Conservation (phyloP, 352 stramenopile genomes). For the Phytophthora sojae region DNA sequence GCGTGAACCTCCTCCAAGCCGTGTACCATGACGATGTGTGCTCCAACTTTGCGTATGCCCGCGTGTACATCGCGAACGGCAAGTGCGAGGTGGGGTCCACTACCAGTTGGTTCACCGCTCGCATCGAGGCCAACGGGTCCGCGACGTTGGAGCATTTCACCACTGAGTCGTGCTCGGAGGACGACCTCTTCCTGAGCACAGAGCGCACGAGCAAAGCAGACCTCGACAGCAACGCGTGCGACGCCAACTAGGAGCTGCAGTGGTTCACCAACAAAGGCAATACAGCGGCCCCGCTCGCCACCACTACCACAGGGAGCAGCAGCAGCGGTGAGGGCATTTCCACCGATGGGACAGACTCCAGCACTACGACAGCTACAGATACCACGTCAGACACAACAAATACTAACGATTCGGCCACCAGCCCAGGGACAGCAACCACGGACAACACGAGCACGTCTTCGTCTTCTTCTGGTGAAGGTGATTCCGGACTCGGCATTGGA, state of each 20-base stretch:
- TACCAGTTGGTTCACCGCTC: background rate
- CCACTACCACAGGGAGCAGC: background rate
- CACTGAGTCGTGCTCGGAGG: constrained; percentile 5
- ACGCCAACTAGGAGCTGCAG: constrained; percentile 2
- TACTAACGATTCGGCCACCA: constrained; percentile 3
- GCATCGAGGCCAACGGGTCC: constrained; percentile 9
- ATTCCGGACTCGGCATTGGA: constrained; percentile 1
- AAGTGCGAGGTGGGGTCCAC: constrained; percentile 15
- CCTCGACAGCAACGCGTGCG: constrained; percentile 3
- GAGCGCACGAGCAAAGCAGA: background rate
- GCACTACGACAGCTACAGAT: background rate
- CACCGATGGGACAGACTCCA: background rate
- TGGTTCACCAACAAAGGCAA: constrained; percentile 22
- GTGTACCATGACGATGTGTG: constrained; percentile 12
- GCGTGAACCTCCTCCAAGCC: constrained; percentile 10
- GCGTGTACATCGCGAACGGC: constrained; percentile 11
- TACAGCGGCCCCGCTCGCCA: constrained; percentile 37
- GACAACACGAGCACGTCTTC: background rate
- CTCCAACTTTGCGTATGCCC: constrained; percentile 17
- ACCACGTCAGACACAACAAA: background rate
- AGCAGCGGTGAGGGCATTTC: background rate
- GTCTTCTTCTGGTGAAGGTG: constrained; percentile 1
- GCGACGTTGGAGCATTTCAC: constrained; percentile 5
- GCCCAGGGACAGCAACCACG: background rate
- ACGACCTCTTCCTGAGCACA: constrained; percentile 5